Base-by-base conservation (phyloP, 2,329 filamentous ascomycete genomes). In the Penicillium sp. region DNA sequence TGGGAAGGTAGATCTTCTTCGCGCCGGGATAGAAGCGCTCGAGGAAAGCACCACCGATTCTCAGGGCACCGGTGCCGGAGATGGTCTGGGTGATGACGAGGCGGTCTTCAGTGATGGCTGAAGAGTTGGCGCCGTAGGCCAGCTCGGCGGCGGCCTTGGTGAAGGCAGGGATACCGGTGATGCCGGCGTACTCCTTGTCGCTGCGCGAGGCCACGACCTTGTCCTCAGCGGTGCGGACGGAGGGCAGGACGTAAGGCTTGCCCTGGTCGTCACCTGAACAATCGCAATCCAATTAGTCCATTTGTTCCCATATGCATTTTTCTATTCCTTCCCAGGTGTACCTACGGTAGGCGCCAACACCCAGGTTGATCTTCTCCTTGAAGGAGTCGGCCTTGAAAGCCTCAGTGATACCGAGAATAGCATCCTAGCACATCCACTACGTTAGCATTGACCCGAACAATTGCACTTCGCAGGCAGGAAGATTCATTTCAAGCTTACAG, bases 171-270 rank as follows among this genome's bases (percentile, higher is more conserved):
- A 97, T 84, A 80, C 94, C 94, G 43, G 94, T 97, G 77, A 99
- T 99, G 74, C 90, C 91, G 61, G 92, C 90, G 75, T 97, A 97
- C 77, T 97, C 94, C 82, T 97, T 96, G 84, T 97, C 94, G 68
- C 94, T 74, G 66, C 84, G 82, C 61, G 84, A 79, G 47, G 86
- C 78, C 57, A 96, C 81, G 58, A 96, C 83, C 79, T 90, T 90
- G 75, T 90, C 81, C 82, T 97, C 94, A 55, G 92, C 94, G 67
- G 87, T 77, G 72, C 86, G 86, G 55, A 99, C 94, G 44, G 92
- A 96, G 54, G 92, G 92, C 57, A 99, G 88, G 58, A 99, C 92
- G 75, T 92, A 97, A 56, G 94, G 94, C 83, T 97, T 96, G 77
- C 94, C 94, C 77, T 90, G 82, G 82, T 97, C 92, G 74, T 97